Evolutionary conservation across 805 yeast species (phyloP).

Genomic region (Schizosaccharomyces octosporus): DNA sequence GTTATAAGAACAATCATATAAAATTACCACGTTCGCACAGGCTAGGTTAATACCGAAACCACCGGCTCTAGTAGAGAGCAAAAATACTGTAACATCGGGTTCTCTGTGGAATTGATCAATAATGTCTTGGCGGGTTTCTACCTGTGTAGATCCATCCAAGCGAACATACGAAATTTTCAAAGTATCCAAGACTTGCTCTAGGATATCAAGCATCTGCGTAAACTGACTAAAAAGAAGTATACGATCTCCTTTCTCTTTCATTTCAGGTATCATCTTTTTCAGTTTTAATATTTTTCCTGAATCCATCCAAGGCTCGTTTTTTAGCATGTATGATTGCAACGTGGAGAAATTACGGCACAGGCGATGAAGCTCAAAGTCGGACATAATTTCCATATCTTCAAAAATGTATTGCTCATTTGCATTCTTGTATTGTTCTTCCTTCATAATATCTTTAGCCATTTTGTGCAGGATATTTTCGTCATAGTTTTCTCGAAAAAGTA

Average conservation of each 20-base stretch:
- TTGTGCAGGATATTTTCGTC: constrained; percentile 26
- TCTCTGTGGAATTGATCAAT: constrained; percentile 78
- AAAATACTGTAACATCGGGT: constrained; percentile 55
- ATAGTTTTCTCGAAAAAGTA: constrained; percentile 48
- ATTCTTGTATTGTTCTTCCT: constrained; percentile 43
- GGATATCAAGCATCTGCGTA: constrained; percentile 72
- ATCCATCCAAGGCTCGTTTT: constrained; percentile 19
- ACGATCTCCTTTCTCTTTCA: constrained; percentile 34
- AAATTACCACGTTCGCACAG: constrained; percentile 77
- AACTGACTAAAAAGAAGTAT: constrained; percentile 71
- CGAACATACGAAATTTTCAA: constrained; percentile 50
- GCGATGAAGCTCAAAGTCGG: constrained; percentile 63
- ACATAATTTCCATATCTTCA: constrained; percentile 91
- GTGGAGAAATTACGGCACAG: constrained; percentile 58
- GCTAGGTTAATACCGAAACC: constrained; percentile 95
- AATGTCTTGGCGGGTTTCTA: constrained; percentile 74
- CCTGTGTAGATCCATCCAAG: constrained; percentile 77
- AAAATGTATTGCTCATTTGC: constrained; percentile 60
- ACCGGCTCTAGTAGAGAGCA: constrained; percentile 88
- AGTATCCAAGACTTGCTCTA: constrained; percentile 48
- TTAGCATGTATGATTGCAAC: constrained; percentile 27
- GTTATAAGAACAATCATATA: constrained; percentile 82
- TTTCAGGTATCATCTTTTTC: constrained; percentile 29
- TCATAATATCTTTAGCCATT: constrained; percentile 63
- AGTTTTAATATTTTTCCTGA: constrained; percentile 45